phyloP scores from a whole-genome alignment of 352 stramenopile species.

The Aphanomyces stellatus region DNA sequence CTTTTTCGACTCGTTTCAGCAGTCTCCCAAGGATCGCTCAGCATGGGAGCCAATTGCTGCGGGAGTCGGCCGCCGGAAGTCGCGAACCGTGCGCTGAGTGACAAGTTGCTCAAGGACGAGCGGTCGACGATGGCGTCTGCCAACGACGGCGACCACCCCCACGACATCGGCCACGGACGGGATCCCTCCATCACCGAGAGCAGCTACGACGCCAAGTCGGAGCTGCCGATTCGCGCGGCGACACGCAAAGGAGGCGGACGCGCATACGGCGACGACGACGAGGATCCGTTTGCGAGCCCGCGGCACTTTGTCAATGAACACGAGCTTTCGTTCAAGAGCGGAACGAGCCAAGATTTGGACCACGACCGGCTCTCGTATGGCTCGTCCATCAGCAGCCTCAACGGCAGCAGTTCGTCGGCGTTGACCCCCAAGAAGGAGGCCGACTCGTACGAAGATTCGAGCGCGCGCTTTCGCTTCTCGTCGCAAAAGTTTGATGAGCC shows the following conservation, averaged over 20 bases:
- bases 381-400: slow-evolving; percentile 22
- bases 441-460: slow-evolving; percentile 19
- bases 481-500: slow-evolving; percentile 14
- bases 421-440: background rate
- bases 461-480: slow-evolving; percentile 4
- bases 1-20: too few species aligned
- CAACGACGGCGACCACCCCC: background rate
- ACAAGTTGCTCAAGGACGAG: background rate
- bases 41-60: background rate
- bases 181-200: background rate
- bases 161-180: background rate
- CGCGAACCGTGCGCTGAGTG: background rate
- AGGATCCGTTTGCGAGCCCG: slow-evolving; percentile 15
- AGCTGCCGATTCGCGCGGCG: background rate
- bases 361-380: slow-evolving; percentile 17
- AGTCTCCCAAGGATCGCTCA: too few species aligned
- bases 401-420: too few species aligned
- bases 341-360: slow-evolving; percentile 14
- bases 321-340: slow-evolving; percentile 13
- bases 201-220: background rate
- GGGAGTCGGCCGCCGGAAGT: background rate
- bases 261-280: slow-evolving; percentile 22
- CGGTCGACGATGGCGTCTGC: background rate
- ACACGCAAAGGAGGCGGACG: background rate
- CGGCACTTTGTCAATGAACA: slow-evolving; percentile 27